Percentiles rank a stretch among this genome's conserved stretches.
These are phyloP conservation scores for Rhodomyrtus tomentosa DNA, from an alignment of 345 rosid genomes.

Conservation along the genomic window DNA sequence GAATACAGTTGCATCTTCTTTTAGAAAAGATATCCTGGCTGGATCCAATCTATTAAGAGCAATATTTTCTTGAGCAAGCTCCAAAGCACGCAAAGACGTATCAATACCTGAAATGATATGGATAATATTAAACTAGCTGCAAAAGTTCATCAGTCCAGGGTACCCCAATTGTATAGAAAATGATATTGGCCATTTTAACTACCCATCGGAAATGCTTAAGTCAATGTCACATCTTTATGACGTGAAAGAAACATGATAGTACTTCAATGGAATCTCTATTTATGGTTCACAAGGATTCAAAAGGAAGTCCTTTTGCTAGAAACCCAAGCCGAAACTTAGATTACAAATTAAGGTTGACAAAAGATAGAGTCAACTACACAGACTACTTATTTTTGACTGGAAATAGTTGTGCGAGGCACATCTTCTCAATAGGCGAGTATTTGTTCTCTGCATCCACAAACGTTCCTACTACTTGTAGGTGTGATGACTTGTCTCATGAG, in stretches of 20 bases:
- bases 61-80: slow-evolving; percentile 76
- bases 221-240: neutral
- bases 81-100: slow-evolving; percentile 75
- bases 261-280: neutral
- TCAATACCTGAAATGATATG: slow-evolving; percentile 50
- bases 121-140: neutral
- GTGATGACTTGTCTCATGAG: neutral
- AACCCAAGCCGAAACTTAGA: neutral
- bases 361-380: neutral
- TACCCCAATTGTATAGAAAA: neutral
- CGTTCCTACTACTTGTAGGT: neutral
- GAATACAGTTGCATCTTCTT: slow-evolving; percentile 63
- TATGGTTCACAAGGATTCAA: neutral
- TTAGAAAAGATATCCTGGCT: slow-evolving; percentile 39
- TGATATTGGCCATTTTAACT: neutral
- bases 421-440: neutral
- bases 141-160: neutral
- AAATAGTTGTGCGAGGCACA: neutral
- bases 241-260: neutral
- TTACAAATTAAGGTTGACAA: neutral
- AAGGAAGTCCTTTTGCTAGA: neutral
- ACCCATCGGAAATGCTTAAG: neutral
- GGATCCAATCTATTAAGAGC: slow-evolving; percentile 66
- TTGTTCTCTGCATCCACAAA: neutral
- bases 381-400: neutral